Base-by-base conservation (phyloP, 805 yeast genomes). In the Suhomyces emberorum region DNA sequence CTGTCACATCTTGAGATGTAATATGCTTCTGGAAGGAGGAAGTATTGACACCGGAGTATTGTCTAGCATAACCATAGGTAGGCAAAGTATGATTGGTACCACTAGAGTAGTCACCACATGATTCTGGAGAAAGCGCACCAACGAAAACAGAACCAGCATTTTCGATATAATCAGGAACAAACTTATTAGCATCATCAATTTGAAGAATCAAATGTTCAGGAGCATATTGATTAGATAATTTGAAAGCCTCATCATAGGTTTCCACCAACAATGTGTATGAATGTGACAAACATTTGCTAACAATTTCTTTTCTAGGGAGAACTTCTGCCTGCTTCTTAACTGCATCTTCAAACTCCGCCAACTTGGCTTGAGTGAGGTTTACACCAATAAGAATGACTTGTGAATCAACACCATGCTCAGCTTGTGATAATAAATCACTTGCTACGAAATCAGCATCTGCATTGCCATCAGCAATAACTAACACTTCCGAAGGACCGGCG, bases 51-150 rank as follows among this genome's bases (percentile, higher is more conserved):
- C 99, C 99, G 47, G 95, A 82, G 68, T 93, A 93, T 76, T 88
- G 95, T 68, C 88, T 83, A 29, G 99, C 98, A 56, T 91, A 93
- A 34, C 99, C 99, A 57, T 93, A 93, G 0, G 99, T 93, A 41
- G 99, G 99, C 52, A 93, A 74, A 0, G 99, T 93, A 68, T 93
- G 99, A 73, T 93, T 93, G 4, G 99, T 93, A 59, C 99, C 99
- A 42, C 89, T 78, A 0, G 97, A 89, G 68, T 93, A 93, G 67
- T 93, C 99, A 55, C 99, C 99, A 61, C 97, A 89, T 3, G 95
- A 84, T 62, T 93, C 99, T 34, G 99, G 98, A 2, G 96, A 85
- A 61, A 84, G 85, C 3, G 91, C 83, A 30, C 99, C 99, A 38
- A 93, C 97, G 55, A 93, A 93, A 16, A 93, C 93, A 21, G 95